These are phyloP conservation scores for Bipolaris bicolor DNA, from an alignment of 2,329 filamentous ascomycete genomes.

Conservation along the genomic window DNA sequence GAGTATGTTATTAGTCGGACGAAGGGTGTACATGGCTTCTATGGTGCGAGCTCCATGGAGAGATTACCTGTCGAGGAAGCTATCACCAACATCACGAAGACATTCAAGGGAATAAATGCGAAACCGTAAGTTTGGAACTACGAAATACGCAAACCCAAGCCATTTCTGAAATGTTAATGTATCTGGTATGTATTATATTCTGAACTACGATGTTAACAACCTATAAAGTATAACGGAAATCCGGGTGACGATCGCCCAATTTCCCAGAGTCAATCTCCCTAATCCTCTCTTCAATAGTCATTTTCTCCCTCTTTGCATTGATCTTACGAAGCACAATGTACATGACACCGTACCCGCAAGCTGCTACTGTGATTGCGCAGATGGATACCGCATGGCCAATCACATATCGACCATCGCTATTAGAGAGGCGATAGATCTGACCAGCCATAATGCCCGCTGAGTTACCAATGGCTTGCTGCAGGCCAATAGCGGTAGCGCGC, in stretches of 20 bases:
- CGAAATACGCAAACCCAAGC: not conserved
- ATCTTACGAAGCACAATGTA: slow-evolving; percentile 58
- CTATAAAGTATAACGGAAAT: slow-evolving; percentile 51
- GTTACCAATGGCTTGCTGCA: slow-evolving; percentile 52
- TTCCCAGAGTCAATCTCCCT: slow-evolving; percentile 53
- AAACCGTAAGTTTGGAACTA: not conserved
- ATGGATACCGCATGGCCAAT: slow-evolving; percentile 31
- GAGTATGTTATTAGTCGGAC: slow-evolving; percentile 66
- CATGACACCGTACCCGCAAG: slow-evolving; percentile 4
- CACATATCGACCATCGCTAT: slow-evolving; percentile 17
- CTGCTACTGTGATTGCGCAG: slow-evolving; percentile 32
- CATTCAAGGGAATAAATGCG: slow-evolving; percentile 56
- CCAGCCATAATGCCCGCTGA: slow-evolving; percentile 62
- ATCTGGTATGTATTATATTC: not conserved
- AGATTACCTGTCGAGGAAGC: slow-evolving; percentile 70
- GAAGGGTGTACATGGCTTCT: slow-evolving; percentile 72
- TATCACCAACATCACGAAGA: slow-evolving; percentile 63
- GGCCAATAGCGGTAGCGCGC: slow-evolving; percentile 15
- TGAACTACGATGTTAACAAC: too few relatives aligned
- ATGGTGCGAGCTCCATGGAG: slow-evolving; percentile 74
- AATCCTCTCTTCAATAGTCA: slow-evolving; percentile 55
- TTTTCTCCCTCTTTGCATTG: slow-evolving; percentile 54
- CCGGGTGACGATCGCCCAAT: slow-evolving; percentile 59
- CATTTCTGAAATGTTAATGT: not conserved
- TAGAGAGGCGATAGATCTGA: slow-evolving; percentile 25